These are phyloP conservation scores for Aureobasidium sp. DNA, from an alignment of 2,329 filamentous ascomycete genomes.

Conservation along the genomic window DNA sequence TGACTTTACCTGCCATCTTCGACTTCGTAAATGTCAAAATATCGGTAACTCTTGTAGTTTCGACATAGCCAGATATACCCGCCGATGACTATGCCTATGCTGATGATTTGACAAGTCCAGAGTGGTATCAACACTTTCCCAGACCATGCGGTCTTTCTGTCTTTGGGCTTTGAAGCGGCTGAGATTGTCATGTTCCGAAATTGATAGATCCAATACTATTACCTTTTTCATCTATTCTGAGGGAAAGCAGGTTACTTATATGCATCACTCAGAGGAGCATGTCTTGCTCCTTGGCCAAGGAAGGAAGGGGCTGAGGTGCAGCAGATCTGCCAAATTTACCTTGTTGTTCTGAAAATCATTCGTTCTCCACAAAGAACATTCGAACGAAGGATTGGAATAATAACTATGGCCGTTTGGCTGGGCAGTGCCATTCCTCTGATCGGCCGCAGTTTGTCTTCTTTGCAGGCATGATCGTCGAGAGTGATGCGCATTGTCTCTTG, in stretches of 20 bases:
- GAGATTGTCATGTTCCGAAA: not conserved
- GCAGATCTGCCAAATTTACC: not conserved
- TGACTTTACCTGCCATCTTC: too few relatives aligned
- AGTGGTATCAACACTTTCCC: not conserved
- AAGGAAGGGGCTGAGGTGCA: not conserved
- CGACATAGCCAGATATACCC: not conserved
- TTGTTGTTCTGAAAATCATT: not conserved
- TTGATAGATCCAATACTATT: not conserved
- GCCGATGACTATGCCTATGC: not conserved
- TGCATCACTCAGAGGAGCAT: not conserved
- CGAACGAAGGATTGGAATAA: not conserved
- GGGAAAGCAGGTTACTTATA: not conserved
- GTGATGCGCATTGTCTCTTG: not conserved
- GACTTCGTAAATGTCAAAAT: too few relatives aligned
- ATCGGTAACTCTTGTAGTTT: not conserved
- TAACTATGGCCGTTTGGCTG: not conserved
- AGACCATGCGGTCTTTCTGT: conserved; percentile 2
- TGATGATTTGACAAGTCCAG: not conserved
- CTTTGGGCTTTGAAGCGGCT: not conserved
- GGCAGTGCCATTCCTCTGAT: not conserved
- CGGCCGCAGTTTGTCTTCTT: not conserved
- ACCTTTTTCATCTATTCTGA: too few relatives aligned
- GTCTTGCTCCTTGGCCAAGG: not conserved
- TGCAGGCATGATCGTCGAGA: not conserved
- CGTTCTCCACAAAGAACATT: not conserved